A percentile compares a stretch with the other conserved stretches of the same genome.
phyloP scores from a whole-genome alignment of 441 rosid genomes.

The Biscutella laevigata region DNA sequence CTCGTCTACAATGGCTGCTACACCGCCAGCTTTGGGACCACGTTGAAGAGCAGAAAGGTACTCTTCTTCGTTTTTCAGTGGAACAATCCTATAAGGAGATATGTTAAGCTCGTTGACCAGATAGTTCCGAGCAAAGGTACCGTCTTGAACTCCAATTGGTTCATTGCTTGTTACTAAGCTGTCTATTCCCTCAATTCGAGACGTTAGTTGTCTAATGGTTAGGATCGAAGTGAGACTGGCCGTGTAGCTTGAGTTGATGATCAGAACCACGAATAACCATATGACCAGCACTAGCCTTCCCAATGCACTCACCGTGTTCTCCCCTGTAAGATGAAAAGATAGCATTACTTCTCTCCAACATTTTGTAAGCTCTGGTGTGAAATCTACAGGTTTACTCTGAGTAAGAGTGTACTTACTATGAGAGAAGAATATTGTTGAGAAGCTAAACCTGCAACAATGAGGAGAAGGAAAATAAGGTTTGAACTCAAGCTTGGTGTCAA shows the following conservation, averaged over 20 bases:
- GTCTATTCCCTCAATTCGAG: conserved; percentile 82
- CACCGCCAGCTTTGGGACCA: conserved; percentile 75
- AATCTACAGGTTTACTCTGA: not conserved
- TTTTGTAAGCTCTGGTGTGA: conserved; percentile 4
- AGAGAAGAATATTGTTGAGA: conserved; percentile 97
- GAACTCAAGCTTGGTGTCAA: conserved; percentile 11
- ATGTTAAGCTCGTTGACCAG: conserved; percentile 78
- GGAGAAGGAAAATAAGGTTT: conserved; percentile 4
- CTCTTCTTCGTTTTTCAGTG: conserved; percentile 42
- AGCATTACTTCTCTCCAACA: not conserved
- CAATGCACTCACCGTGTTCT: conserved; percentile 76
- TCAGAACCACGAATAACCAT: conserved; percentile 88
- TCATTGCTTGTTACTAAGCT: conserved; percentile 54
- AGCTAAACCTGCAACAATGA: conserved; percentile 79
- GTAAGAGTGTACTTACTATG: conserved; percentile 52
- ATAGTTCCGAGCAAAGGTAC: conserved; percentile 84
- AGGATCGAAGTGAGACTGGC: conserved; percentile 96
- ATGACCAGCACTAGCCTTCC: conserved; percentile 81
- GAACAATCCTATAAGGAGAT: conserved; percentile 51
- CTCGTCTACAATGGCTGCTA: conserved; percentile 94
- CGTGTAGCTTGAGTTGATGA: conserved; percentile 95
- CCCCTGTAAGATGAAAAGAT: conserved; percentile 44
- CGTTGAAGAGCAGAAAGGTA: conserved; percentile 45
- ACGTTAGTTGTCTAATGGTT: conserved; percentile 77
- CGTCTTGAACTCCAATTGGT: conserved; percentile 84